Conservation (phyloP, 371 early-diverging fungal genomes). For the Mucor mucedo region DNA sequence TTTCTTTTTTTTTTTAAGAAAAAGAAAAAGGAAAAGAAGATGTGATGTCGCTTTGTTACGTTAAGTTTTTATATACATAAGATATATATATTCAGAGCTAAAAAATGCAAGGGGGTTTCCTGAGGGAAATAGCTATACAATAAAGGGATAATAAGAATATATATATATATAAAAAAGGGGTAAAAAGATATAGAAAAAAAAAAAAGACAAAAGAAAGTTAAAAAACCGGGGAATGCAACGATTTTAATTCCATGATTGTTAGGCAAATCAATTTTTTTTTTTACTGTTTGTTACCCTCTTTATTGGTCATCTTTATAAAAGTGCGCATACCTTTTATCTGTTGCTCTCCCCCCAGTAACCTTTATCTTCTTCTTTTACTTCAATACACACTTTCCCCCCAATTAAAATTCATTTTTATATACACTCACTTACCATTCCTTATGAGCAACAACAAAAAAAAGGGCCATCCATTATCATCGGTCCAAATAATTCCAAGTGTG, state of each 20-base stretch:
- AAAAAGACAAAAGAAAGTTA: conserved; percentile 6
- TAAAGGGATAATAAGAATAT: conserved; percentile 7
- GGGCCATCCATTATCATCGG: conserved; percentile 18
- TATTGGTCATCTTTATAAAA: neutral
- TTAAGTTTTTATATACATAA: neutral
- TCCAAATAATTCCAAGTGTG: conserved; percentile 19
- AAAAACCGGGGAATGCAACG: conserved; percentile 8
- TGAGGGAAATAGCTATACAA: neutral
- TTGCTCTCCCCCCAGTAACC: conserved; percentile 5
- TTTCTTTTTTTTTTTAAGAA: neutral
- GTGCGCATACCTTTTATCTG: too few relatives aligned
- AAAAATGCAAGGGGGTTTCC: conserved; percentile 24
- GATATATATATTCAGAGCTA: conserved; percentile 6
- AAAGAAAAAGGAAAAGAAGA: neutral
- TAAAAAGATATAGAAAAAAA: conserved; percentile 1
- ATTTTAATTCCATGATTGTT: conserved; percentile 28
- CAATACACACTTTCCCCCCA: conserved; percentile 25
- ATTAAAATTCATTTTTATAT: conserved; percentile 13
- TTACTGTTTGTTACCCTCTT: neutral
- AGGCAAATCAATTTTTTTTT: conserved; percentile 15
- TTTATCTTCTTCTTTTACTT: conserved; percentile 33
- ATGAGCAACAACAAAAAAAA: conserved; percentile 35
- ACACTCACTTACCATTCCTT: conserved; percentile 25
- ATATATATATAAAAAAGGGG: conserved; percentile 13
- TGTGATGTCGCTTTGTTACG: neutral